phyloP scores from a whole-genome alignment of 495 filamentous ascomycete species.

The Penicillium verhagenii region DNA sequence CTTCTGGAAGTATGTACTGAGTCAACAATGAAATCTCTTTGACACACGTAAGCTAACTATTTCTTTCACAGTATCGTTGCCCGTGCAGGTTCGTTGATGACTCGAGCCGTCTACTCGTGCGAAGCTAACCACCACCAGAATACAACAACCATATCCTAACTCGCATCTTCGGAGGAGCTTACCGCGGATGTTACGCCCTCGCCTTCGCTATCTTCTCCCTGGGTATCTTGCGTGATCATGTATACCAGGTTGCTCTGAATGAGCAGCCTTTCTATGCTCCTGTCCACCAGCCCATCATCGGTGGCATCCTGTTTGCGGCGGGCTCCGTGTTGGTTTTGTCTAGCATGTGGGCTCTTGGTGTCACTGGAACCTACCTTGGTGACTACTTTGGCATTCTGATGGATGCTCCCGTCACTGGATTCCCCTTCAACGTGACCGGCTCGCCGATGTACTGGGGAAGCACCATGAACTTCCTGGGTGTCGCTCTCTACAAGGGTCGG shows the following conservation, averaged over 20 bases:
- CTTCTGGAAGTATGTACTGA: conserved; percentile 54
- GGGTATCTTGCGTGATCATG: conserved; percentile 78
- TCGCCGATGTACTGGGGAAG: conserved; percentile 97
- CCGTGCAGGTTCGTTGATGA: conserved; percentile 39
- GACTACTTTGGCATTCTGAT: conserved; percentile 99
- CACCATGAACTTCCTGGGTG: conserved; percentile 86
- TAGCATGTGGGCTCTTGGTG: conserved; percentile 87
- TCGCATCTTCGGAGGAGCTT: conserved; percentile 78
- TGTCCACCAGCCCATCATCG: conserved; percentile 70
- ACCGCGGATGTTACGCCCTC: conserved; percentile 85
- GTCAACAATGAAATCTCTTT: not conserved
- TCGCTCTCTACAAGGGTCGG: conserved; percentile 84
- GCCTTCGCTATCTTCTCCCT: conserved; percentile 86
- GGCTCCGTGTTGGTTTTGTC: conserved; percentile 86
- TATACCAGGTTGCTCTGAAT: conserved; percentile 50
- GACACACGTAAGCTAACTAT: not conserved
- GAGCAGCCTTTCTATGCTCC: conserved; percentile 45
- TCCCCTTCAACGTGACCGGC: conserved; percentile 90
- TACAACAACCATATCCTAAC: conserved; percentile 89
- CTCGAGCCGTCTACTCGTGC: conserved; percentile 1
- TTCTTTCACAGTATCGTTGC: conserved; percentile 39
- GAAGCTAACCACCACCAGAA: conserved; percentile 55
- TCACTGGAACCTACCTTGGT: conserved; percentile 95
- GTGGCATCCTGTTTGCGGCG: conserved; percentile 63
- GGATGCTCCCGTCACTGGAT: conserved; percentile 88